A percentile compares a stretch with the other conserved stretches of the same genome.
Conservation (phyloP, 352 stramenopile genomes). For the Phytophthora tubulina region DNA sequence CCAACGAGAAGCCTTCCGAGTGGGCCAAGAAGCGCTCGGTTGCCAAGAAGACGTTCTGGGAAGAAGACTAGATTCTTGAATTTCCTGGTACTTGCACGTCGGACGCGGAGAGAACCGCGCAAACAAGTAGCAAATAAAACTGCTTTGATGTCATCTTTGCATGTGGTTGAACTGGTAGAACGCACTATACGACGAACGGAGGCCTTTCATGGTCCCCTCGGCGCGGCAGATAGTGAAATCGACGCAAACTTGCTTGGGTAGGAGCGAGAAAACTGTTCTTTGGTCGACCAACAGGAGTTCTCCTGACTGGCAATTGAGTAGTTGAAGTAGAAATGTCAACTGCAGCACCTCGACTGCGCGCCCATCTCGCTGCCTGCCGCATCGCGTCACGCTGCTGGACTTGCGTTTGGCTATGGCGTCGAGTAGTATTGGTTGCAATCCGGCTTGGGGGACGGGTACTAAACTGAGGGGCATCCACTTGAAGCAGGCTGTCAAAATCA, state of each 20-base stretch:
- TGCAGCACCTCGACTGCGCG: constrained; percentile 32
- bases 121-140: constrained; percentile 22
- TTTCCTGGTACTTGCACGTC: constrained; percentile 23
- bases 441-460: constrained; percentile 34
- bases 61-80: constrained; percentile 32
- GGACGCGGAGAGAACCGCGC: neutral
- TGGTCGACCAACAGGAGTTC: constrained; percentile 27
- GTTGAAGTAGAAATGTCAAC: constrained; percentile 41
- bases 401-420: constrained; percentile 34
- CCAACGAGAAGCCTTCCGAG: constrained; percentile 56
- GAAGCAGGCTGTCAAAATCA: constrained; percentile 58
- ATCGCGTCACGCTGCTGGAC: constrained; percentile 38
- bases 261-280: constrained; percentile 73
- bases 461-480: constrained; percentile 39
- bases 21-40: constrained; percentile 51
- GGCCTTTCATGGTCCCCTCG: constrained; percentile 40
- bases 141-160: neutral
- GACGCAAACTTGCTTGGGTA: constrained; percentile 74
- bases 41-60: constrained; percentile 47
- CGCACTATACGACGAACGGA: constrained; percentile 55
- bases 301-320: constrained; percentile 26
- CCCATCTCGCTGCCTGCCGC: constrained; percentile 42
- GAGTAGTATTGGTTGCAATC: constrained; percentile 13
- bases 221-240: constrained; percentile 44
- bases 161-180: neutral